Base-by-base conservation (phyloP, 345 rosid genomes). In the Carallia pectinifolia region DNA sequence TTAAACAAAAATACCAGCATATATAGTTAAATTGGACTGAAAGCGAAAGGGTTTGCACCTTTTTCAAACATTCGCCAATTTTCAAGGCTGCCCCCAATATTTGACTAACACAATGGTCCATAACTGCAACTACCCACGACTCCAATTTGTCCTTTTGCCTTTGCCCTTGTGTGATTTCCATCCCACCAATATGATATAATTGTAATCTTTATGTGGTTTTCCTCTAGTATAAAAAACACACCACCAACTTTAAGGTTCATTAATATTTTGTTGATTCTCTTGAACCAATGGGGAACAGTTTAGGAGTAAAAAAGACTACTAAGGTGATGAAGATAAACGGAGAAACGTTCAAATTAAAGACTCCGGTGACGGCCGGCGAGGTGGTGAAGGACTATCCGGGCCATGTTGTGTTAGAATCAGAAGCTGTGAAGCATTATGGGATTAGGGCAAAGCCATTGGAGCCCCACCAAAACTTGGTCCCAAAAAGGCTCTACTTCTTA, bases 261-360 rank as follows among this genome's bases (percentile, higher is more conserved):
- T 15, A 44, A 56, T 30, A 56, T 30, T 56, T 30, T 27, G 27
- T 23, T 56, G 33, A 7, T 27, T 13, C 15, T 56, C 6, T 9
- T 56, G 50, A 44, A 40, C 3, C 48, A 1, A 44, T 93, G 98
- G 97, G 96, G 15, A 93, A 93, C 82, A 76, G 79, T 81, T 74
- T 92, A 61, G 90, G 88, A 44, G 81, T 83, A 73, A 90, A 85
- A 68, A 87, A 70, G 66, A 76, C 85, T 0, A 81, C 81, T 0
- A 96, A 89, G 70, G 77, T 96, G 37, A 96, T 96, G 99, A 96
- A 90, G 78, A 88, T 90, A 64, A 82, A 68, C 54, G 99, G 99
- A 0, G 98, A 96, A 77, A 88, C 93, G 36, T 52, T 86, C 58
- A 90, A 92, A 85, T 19, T 92, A n/a, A 84, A 79, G 77, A 85